phyloP scores from a whole-genome alignment of 1,139 yeast genomes.

The Protomyces inundatus region DNA sequence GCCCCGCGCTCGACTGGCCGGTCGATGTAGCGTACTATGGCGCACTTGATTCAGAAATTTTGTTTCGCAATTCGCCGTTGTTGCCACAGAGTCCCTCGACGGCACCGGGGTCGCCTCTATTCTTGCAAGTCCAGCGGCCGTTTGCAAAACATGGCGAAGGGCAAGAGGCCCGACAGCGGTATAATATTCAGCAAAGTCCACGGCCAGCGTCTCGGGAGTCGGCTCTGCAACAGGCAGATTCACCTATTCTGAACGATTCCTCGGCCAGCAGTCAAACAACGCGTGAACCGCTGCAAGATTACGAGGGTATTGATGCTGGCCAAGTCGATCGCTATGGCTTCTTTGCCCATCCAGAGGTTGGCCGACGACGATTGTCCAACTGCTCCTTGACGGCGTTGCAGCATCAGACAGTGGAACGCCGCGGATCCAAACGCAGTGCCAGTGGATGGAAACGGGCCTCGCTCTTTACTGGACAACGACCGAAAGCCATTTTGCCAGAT shows the following conservation, averaged over 20 bases:
- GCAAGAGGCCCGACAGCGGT: not conserved
- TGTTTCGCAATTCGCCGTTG: not conserved
- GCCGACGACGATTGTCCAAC: slow-evolving; percentile 5
- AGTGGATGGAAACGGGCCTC: not conserved
- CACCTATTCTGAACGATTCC: not conserved
- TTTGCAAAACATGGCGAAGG: not conserved
- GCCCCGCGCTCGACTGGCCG: not conserved
- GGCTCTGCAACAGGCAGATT: not conserved
- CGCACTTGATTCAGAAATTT: not conserved
- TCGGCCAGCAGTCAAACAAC: not conserved
- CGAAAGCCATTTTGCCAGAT: not conserved
- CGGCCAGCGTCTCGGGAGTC: not conserved
- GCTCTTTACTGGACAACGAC: not conserved
- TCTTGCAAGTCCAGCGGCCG: not conserved
- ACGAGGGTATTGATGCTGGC: slow-evolving; percentile 2
- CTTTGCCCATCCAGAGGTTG: not conserved
- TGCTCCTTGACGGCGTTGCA: not conserved
- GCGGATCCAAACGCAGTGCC: not conserved
- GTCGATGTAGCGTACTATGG: not conserved
- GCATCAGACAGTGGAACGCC: not conserved
- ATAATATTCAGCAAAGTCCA: not conserved
- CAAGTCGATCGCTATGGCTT: slow-evolving; percentile 22
- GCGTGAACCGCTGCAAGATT: slow-evolving; percentile 9
- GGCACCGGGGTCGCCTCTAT: not conserved
- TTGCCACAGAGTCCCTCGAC: not conserved